Conservation (phyloP, 2,329 filamentous ascomycete genomes). For the Epichloe brachyelytri region DNA sequence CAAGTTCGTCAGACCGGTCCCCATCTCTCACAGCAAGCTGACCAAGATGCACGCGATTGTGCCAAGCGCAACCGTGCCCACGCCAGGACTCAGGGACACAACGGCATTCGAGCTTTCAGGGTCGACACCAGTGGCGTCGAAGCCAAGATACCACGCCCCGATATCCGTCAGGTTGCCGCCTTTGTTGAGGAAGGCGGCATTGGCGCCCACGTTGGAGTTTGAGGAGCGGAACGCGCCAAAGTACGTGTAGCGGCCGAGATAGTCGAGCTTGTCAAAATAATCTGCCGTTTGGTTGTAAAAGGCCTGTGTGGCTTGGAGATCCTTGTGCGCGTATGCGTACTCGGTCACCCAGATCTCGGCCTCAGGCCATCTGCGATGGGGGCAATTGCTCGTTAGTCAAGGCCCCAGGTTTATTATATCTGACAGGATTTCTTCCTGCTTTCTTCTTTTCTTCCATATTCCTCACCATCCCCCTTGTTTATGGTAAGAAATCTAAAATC, state of each 20-base stretch:
- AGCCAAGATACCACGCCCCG: slow-evolving; percentile 64
- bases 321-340: slow-evolving; percentile 49
- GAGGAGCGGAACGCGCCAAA: slow-evolving; percentile 62
- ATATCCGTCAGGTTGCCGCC: slow-evolving; percentile 61
- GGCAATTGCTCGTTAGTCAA: not conserved
- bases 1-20: too few species aligned
- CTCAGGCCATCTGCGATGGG: slow-evolving; percentile 40
- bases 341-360: slow-evolving; percentile 66
- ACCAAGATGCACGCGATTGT: slow-evolving; percentile 2
- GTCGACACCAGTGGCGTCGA: slow-evolving; percentile 30
- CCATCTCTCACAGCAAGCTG: slow-evolving; percentile 1
- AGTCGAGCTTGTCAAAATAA: slow-evolving; percentile 47
- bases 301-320: slow-evolving; percentile 41
- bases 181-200: slow-evolving; percentile 56
- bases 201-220: slow-evolving; percentile 61
- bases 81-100: not conserved
- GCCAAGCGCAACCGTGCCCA: not conserved
- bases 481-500: too few species aligned
- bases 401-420: too few species aligned
- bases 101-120: slow-evolving; percentile 16
- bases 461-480: too few species aligned
- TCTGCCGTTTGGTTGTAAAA: slow-evolving; percentile 56
- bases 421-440: not conserved
- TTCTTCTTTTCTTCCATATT: too few species aligned
- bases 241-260: slow-evolving; percentile 57